Evolutionary conservation across 805 yeast genomes (phyloP).

Genomic region (Ascoidea tarda): DNA sequence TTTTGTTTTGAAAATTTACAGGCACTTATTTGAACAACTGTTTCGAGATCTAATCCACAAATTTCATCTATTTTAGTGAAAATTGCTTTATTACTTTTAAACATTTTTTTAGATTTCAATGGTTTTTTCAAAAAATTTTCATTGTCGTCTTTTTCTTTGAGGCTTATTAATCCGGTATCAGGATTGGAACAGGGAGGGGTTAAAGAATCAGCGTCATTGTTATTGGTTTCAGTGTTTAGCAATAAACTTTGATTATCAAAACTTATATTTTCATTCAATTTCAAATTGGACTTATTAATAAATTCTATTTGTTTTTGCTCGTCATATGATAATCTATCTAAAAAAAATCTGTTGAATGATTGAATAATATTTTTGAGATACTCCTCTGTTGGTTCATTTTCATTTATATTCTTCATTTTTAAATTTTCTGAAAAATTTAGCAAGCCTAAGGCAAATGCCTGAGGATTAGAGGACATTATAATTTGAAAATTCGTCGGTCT

Average conservation of each 20-base stretch:
- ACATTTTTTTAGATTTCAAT: too few species aligned
- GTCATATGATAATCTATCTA: slow-evolving; percentile 37
- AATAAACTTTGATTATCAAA: neutral
- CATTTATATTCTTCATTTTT: slow-evolving; percentile 1
- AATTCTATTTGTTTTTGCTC: slow-evolving; percentile 21
- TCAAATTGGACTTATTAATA: too few species aligned
- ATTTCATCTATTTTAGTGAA: slow-evolving; percentile 15
- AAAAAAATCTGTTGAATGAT: slow-evolving; percentile 42
- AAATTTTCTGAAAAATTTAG: slow-evolving; percentile 26
- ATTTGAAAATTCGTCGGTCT: slow-evolving; percentile 69
- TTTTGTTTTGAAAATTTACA: slow-evolving; percentile 25
- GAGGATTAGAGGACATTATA: slow-evolving; percentile 30
- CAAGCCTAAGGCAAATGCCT: slow-evolving; percentile 38
- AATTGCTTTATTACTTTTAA: too few species aligned
- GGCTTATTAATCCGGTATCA: neutral
- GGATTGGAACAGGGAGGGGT: neutral
- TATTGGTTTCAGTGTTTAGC: neutral
- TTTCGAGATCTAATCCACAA: slow-evolving; percentile 29
- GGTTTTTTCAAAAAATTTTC: neutral
- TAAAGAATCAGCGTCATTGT: neutral
- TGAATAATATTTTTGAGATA: slow-evolving; percentile 29
- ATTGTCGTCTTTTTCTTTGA: neutral
- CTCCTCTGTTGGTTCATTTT: slow-evolving; percentile 26
- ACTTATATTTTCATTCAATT: too few species aligned
- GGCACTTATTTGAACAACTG: slow-evolving; percentile 24